Conservation (phyloP, 768 basidiomycete genomes). For the Lentinula aciculospora region DNA sequence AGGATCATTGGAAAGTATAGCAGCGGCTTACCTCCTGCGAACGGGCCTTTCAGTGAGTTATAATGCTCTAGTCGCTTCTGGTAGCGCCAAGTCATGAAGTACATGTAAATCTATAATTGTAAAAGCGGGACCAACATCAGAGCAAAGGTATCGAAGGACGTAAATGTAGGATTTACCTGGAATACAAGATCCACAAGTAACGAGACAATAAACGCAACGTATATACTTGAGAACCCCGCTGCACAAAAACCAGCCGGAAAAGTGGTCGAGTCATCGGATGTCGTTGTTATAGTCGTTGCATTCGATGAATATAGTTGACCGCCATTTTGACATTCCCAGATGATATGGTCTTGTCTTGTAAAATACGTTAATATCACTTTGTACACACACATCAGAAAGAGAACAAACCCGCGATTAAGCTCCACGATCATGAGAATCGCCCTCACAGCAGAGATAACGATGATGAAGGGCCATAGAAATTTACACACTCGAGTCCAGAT, state of each 20-base stretch:
- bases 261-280: slow-evolving; percentile 23
- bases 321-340: slow-evolving; percentile 71
- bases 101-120: slow-evolving; percentile 61
- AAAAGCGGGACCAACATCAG: background rate
- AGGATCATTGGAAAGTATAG: background rate
- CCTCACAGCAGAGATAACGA: slow-evolving; percentile 57
- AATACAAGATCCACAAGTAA: slow-evolving; percentile 61
- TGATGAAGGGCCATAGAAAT: slow-evolving; percentile 68
- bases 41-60: slow-evolving; percentile 55
- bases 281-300: slow-evolving; percentile 33
- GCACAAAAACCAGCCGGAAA: slow-evolving; percentile 55
- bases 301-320: slow-evolving; percentile 55
- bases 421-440: slow-evolving; percentile 71
- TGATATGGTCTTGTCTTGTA: slow-evolving; percentile 59
- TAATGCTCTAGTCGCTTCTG: slow-evolving; percentile 67
- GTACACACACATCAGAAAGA: slow-evolving; percentile 14
- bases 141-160: slow-evolving; percentile 14
- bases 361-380: slow-evolving; percentile 7
- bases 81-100: slow-evolving; percentile 72
- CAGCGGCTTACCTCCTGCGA: slow-evolving; percentile 47
- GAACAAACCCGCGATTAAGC: slow-evolving; percentile 60
- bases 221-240: slow-evolving; percentile 52
- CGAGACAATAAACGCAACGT: slow-evolving; percentile 59
- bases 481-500: slow-evolving; percentile 59
- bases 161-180: slow-evolving; percentile 39